Base-by-base conservation (phyloP, 2,329 filamentous ascomycete genomes). In the Kalmusia sp. region DNA sequence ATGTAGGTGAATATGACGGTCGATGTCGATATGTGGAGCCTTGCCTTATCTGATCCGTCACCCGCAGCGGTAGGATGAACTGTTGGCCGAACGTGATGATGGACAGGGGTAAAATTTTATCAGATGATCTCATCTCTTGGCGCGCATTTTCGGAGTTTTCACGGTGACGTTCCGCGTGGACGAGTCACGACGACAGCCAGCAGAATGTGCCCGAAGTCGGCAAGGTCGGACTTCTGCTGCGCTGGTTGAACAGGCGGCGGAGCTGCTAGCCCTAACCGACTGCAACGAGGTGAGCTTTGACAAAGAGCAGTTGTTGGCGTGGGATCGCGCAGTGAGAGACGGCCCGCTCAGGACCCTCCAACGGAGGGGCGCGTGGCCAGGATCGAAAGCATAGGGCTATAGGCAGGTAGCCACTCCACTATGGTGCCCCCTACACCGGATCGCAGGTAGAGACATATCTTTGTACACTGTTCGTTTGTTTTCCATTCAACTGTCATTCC, bases 231-330 rank as follows among this genome's bases (percentile, higher is more conserved):
- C 33, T 38, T 7, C n/a, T 37, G 33, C 21, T 12, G 34, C 9
- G 22, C n/a, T n/a, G n/a, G 21, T 47, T 14, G 15, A 48, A 14
- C 45, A 21, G 35, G n/a, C 11, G 6, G 6, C 27, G 27, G 12
- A 28, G 41, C 17, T 30, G 24, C 28, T 24, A 14, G 8, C 12
- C 17, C 41, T n/a, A 28, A n/a, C 19, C 17, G 14, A 21, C 30
- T 28, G 38, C 30, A 27, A n/a, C 30, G 22, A 19, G 14, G 30
- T 22, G 28, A 12, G 28, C 48, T 38, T 27, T 51, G 48, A 51
- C 48, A 51, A 45, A 46, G 41, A 33, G 39, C 30, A 44, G 14
- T 39, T 12, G 38, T 17, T 6, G 41, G 49, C 40, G 40, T 40
- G 49, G 49, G 49, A 51, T 45, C 17, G 43, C 37, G 33, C 40